Percentiles rank a stretch among this genome's conserved stretches.
Conservation (phyloP, 176 grass and related monocot genomes). For the Carex pumila region DNA sequence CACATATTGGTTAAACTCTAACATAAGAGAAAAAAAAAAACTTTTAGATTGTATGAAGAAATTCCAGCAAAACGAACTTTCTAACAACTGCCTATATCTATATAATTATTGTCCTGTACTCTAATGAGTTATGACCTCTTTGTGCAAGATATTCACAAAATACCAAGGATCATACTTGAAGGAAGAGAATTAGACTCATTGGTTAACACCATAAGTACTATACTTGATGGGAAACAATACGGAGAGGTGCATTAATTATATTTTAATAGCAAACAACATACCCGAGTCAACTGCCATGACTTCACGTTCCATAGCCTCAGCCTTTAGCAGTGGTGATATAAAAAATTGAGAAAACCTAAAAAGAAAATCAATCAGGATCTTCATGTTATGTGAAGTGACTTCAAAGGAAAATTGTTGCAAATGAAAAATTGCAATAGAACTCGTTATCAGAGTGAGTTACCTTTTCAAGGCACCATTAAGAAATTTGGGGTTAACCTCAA, state of each 20-base stretch:
- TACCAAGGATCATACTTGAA: background rate
- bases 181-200: background rate
- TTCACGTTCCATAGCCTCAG: conserved; percentile 94
- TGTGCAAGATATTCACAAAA: background rate
- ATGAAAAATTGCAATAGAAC: conserved; percentile 21
- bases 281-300: conserved; percentile 92
- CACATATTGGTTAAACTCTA: conserved; percentile 90
- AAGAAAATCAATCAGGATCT: conserved; percentile 28
- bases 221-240: background rate
- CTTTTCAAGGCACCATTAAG: conserved; percentile 86
- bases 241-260: background rate
- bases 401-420: conserved; percentile 3
- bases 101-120: background rate
- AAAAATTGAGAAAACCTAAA: conserved; percentile 97
- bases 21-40: background rate
- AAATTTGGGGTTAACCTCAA: conserved; percentile 76
- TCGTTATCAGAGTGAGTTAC: conserved; percentile 27
- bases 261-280: conserved; percentile 32
- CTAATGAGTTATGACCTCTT: conserved; percentile 6
- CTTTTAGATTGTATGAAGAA: background rate
- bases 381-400: conserved; percentile 16
- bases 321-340: conserved; percentile 91
- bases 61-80: conserved; percentile 3
- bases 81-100: conserved; percentile 18
- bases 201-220: background rate